Percentiles rank a stretch among this genome's conserved stretches.
These are phyloP conservation scores for Kazachstania viticola DNA, from an alignment of 805 yeast genomes.

Conservation along the genomic window DNA sequence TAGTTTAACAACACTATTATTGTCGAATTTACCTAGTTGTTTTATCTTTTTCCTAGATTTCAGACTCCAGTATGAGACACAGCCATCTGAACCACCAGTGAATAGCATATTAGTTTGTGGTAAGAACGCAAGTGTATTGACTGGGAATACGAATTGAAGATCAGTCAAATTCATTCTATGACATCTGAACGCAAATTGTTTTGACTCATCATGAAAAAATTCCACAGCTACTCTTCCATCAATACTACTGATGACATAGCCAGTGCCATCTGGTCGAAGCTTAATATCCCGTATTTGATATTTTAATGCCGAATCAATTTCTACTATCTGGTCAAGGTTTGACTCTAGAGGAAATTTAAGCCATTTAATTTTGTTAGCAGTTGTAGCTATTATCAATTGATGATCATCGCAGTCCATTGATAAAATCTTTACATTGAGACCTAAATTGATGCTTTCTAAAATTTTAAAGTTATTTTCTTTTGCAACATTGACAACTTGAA, in stretches of 20 bases:
- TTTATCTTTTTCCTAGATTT: conserved; percentile 67
- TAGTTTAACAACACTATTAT: conserved; percentile 32
- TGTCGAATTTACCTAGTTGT: conserved; percentile 45
- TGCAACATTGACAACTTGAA: conserved; percentile 38
- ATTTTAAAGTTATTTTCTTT: conserved; percentile 7
- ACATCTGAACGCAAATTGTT: conserved; percentile 70
- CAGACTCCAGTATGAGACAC: conserved; percentile 84
- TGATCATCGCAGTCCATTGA: conserved; percentile 45
- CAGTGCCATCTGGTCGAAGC: conserved; percentile 41
- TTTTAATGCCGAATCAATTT: conserved; percentile 48
- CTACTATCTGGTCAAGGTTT: conserved; percentile 1
- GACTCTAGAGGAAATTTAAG: conserved; percentile 9
- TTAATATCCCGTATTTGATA: conserved; percentile 50
- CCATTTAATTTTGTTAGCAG: conserved; percentile 35
- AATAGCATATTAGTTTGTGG: conserved; percentile 66
- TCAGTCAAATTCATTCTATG: conserved; percentile 44
- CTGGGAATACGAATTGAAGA: conserved; percentile 56
- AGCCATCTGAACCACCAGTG: conserved; percentile 89
- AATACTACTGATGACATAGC: conserved; percentile 59
- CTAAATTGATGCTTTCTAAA: conserved; percentile 1
- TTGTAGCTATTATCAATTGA: conserved; percentile 41
- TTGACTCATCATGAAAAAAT: conserved; percentile 38
- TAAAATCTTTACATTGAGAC: conserved; percentile 26
- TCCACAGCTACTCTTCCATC: conserved; percentile 78
- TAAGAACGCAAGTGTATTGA: conserved; percentile 68